Conservation (phyloP, 768 basidiomycete species). For the Leccinum barrowsii region DNA sequence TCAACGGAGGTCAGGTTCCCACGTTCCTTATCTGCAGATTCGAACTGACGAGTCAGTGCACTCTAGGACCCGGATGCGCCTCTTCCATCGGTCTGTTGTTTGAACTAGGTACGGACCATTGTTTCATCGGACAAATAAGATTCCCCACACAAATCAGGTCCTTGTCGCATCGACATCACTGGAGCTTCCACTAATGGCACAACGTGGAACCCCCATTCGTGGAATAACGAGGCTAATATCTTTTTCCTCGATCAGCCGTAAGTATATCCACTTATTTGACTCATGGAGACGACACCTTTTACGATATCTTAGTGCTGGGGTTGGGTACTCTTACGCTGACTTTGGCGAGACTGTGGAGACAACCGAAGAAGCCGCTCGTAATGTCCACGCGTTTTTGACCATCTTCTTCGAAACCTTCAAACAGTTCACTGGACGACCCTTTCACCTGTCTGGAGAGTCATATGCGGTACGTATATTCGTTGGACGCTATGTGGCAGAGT, state of each 20-base stretch:
- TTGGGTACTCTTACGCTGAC: conserved; percentile 71
- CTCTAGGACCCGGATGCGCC: conserved; percentile 54
- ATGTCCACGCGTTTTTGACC: conserved; percentile 69
- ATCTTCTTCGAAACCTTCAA: conserved; percentile 81
- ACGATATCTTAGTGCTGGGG: conserved; percentile 47
- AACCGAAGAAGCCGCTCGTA: conserved; percentile 76
- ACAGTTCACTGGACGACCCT: conserved; percentile 61
- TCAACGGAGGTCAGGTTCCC: conserved; percentile 51
- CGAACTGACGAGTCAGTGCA: not conserved
- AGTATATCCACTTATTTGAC: not conserved
- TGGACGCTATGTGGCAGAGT: not conserved
- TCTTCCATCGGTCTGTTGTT: conserved; percentile 56
- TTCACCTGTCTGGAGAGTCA: conserved; percentile 71
- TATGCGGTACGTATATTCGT: conserved; percentile 53
- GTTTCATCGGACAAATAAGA: conserved; percentile 5
- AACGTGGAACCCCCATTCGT: conserved; percentile 58
- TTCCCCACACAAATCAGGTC: conserved; percentile 37
- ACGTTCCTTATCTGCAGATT: not conserved
- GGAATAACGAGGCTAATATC: conserved; percentile 65
- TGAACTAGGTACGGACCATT: conserved; percentile 42
- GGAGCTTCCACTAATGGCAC: conserved; percentile 56
- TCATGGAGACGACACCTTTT: not conserved
- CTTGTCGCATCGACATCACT: conserved; percentile 57
- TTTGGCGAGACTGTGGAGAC: conserved; percentile 66
- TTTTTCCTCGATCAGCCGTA: conserved; percentile 71